Base-by-base conservation (phyloP, 805 yeast species). In the Lipomyces japonicus region DNA sequence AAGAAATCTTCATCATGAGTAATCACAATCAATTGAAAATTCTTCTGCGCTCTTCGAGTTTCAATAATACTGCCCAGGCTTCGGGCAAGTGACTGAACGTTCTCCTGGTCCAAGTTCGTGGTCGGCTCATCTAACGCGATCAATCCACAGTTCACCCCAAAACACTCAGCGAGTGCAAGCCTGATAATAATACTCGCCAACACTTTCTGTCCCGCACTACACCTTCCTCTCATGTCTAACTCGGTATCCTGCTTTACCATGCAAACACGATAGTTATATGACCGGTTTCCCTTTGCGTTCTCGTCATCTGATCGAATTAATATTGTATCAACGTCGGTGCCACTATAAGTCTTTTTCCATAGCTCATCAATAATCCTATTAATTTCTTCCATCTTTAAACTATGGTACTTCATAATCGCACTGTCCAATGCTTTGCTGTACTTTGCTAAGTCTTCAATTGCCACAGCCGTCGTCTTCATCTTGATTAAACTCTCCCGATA, bases 71-170 rank as follows among this genome's bases (percentile, higher is more conserved):
- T 75, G 52, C 81, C 78, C 58, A 93, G 72, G 1, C 96, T 82
- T 57, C 75, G 78, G 0, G 97, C 98, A 52, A 93, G 75, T 34
- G 95, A 80, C 60, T 84, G 95, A 45, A 90, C 81, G 63, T 93
- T 93, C 51, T 86, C 96, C 43, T 78, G 80, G 68, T 93, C 99
- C 50, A 93, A 73, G 62, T 93, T 93, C 0, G 98, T 93, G 0
- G 99, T 93, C 6, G 99, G 99, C 69, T 93, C 99, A 68, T 93
- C 99, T 35, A 93, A 73, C 0, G 97, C 95, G 60, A 93, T 87
- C 68, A 93, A 85, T 43, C 98, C 98, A 71, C 96, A 91, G 63
- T 86, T 87, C 1, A 82, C 76, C 5, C 98, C 97, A 71, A 93
- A 91, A 62, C 97, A 87, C 67, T 93, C 97, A 1, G 97, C 93